A percentile compares a stretch with the other conserved stretches of the same genome.
Conservation (phyloP, 164 flowering plant species). For the Aristolochia contorta region DNA sequence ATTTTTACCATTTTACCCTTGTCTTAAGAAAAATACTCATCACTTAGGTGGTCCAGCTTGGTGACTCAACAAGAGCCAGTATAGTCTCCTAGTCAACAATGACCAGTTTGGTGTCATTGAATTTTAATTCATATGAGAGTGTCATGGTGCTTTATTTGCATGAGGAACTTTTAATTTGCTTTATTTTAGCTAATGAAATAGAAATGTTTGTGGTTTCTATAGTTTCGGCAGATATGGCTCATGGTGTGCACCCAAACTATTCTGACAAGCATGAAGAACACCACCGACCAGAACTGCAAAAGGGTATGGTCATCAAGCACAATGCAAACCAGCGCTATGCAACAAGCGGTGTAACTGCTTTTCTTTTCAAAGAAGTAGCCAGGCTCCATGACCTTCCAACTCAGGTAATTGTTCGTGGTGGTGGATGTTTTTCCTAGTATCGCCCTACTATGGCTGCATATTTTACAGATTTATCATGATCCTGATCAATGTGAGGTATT, state of each 20-base stretch:
- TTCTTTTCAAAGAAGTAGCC: constrained; percentile 87
- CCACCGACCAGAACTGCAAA: constrained; percentile 82
- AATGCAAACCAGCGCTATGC: constrained; percentile 97
- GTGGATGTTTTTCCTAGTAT: too few relatives aligned
- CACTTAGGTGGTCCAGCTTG: too few relatives aligned
- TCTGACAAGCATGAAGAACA: constrained; percentile 81
- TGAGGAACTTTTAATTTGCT: background rate
- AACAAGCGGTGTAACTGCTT: constrained; percentile 77
- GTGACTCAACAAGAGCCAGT: too few relatives aligned
- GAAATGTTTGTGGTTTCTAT: constrained; percentile 1
- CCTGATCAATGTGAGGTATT: too few relatives aligned
- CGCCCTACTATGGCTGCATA: background rate
- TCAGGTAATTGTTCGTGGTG: constrained; percentile 39
- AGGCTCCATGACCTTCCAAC: constrained; percentile 65
- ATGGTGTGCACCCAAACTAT: constrained; percentile 93
- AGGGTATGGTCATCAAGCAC: constrained; percentile 87
- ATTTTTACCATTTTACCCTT: too few relatives aligned
- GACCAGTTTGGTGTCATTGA: too few relatives aligned
- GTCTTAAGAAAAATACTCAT: too few relatives aligned
- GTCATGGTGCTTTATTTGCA: background rate
- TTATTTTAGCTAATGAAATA: too few relatives aligned
- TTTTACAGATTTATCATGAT: background rate
- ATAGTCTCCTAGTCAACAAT: too few relatives aligned
- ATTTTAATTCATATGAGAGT: too few relatives aligned
- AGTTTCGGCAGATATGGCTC: constrained; percentile 99